Base-by-base conservation (phyloP, 192 early-diverging fungal genomes). In the Podila horticola region DNA sequence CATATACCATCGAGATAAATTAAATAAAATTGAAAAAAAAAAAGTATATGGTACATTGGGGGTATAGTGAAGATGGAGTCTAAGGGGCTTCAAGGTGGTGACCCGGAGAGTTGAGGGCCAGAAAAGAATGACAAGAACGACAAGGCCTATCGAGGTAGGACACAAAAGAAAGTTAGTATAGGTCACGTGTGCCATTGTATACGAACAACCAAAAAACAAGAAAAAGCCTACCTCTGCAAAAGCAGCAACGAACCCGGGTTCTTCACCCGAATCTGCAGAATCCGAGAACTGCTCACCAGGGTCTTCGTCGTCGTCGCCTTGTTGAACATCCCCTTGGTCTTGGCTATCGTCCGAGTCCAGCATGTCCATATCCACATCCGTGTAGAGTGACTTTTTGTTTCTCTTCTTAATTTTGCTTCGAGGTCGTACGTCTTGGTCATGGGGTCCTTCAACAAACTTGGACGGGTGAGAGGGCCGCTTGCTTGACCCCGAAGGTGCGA, bases 361-460 rank as follows among this genome's bases (percentile, higher is more conserved):
- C 55, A 81, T 52, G 51, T 81, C 77, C 71, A 81, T 45, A 30
- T 81, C 77, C 8, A 62, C 77, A 49, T 81, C 77, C 5, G 77
- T 81, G 17, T 81, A 81, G 12, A 73, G 67, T 24, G 77, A 81
- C 15, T 73, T 81, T 58, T 63, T 71, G 26, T 28, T 64, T 12
- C 59, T n/a, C 41, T 48, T 33, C 38, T 63, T 57, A 28, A 26
- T 45, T 45, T 55, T 55, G 52, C 5, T 55, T 55, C 52, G n/a
- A 55, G 52, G 52, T 12, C 9, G 20, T 55, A 2, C 41, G 4
- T 45, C 41, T 45, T 12, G 41, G 12, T 45, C 12, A 45, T 45
- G 41, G 15, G 41, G 41, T 17, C 13, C 41, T 3, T 45, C 41
- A 20, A 24, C 52, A 55, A 55, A 22, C 24, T 55, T 55, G n/a